Evolutionary conservation across 2,329 filamentous ascomycete species (phyloP).

Genomic region (Neonectria hederae): DNA sequence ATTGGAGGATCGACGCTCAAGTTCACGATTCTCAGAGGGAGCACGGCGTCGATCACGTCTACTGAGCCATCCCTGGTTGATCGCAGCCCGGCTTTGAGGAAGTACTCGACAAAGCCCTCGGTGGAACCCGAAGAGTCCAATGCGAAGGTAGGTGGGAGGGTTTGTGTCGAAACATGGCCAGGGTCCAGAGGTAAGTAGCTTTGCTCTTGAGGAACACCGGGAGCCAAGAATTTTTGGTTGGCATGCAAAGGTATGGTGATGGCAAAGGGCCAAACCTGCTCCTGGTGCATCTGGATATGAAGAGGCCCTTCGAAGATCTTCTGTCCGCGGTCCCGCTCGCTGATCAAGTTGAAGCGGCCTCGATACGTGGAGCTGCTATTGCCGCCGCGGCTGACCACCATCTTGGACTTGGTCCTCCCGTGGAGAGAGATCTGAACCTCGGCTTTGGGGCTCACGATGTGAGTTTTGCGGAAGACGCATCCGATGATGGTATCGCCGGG

Average conservation of each 20-base stretch:
- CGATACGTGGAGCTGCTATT: conserved; percentile 30
- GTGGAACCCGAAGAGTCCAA: neutral
- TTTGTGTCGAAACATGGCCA: neutral
- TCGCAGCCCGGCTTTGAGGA: conserved; percentile 43
- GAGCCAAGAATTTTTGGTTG: neutral
- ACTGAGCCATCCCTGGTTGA: neutral
- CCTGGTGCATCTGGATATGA: conserved; percentile 28
- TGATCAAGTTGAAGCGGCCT: conserved; percentile 41
- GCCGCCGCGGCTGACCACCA: conserved; percentile 25
- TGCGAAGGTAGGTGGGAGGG: conserved; percentile 17
- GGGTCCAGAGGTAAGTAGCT: neutral
- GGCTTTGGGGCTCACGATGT: conserved; percentile 34
- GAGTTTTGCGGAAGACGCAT: conserved; percentile 33
- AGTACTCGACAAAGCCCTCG: conserved; percentile 44
- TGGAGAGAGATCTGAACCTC: conserved; percentile 35
- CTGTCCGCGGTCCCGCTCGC: neutral
- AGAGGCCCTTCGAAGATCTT: conserved; percentile 38
- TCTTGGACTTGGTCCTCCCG: conserved; percentile 43
- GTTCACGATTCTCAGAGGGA: conserved; percentile 38
- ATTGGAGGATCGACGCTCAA: conserved; percentile 25
- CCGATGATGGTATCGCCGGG: conserved; percentile 45
- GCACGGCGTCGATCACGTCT: conserved; percentile 20
- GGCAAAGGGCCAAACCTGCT: conserved; percentile 42
- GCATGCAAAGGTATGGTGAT: conserved; percentile 41
- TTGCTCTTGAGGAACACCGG: neutral